Percentiles rank a stretch among this genome's conserved stretches.
These are phyloP conservation scores for Sugiyamaella xylanicola DNA, from an alignment of 1,139 yeast genomes.

Conservation along the genomic window DNA sequence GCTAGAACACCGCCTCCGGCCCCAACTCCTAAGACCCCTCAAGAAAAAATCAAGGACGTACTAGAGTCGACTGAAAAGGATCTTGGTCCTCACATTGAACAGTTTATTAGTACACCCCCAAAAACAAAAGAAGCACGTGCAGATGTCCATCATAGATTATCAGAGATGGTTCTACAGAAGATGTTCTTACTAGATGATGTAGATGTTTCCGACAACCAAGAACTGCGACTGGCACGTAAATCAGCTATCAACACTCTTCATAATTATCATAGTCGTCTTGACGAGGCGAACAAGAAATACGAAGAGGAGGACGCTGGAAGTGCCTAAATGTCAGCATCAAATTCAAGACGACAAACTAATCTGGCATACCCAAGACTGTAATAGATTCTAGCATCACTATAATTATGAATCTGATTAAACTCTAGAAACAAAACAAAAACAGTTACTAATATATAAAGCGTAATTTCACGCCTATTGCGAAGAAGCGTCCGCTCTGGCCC, in stretches of 20 bases:
- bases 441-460: no score
- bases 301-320: constrained; percentile 1
- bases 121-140: constrained; percentile 33
- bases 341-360: no score
- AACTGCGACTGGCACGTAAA: constrained; percentile 43
- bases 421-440: not conserved
- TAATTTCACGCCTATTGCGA: no score
- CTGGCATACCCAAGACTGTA: no score
- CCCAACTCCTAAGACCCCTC: constrained; percentile 33
- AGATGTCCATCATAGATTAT: constrained; percentile 42
- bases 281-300: constrained; percentile 31
- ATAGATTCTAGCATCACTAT: no score
- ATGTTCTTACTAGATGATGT: constrained; percentile 46
- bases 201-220: constrained; percentile 43
- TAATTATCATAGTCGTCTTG: constrained; percentile 40
- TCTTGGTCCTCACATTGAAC: constrained; percentile 39
- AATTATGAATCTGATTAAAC: not conserved
- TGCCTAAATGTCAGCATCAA: no score
- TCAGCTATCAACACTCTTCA: constrained; percentile 45
- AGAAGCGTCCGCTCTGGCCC: no score
- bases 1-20: constrained; percentile 28
- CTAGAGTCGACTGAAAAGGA: constrained; percentile 35
- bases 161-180: constrained; percentile 45
- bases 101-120: constrained; percentile 38
- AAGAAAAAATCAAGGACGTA: constrained; percentile 39